Evolutionary conservation across 169 alveolate species (phyloP).

Genomic region (Plasmodium vinckei): DNA sequence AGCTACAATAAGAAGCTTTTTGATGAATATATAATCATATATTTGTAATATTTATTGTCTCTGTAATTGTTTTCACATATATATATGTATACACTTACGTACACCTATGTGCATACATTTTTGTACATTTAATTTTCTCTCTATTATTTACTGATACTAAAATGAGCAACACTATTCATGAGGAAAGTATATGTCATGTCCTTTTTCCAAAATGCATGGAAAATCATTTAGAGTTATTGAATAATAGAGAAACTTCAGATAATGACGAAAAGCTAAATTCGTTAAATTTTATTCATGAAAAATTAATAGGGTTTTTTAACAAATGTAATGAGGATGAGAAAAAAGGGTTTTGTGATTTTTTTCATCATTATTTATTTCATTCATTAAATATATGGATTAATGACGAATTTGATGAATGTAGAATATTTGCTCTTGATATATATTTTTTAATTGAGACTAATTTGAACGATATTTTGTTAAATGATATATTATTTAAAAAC

Average conservation of each 20-base stretch:
- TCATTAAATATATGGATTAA: constrained; percentile 46
- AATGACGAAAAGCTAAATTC: constrained; percentile 47
- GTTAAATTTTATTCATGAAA: constrained; percentile 38
- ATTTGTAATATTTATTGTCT: too few species aligned
- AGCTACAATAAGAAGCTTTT: too few species aligned
- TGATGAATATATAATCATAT: too few species aligned
- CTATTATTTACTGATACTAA: neutral
- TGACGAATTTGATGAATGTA: constrained; percentile 68
- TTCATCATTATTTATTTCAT: constrained; percentile 20
- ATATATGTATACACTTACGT: neutral
- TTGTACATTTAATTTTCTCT: neutral
- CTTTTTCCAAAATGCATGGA: constrained; percentile 6
- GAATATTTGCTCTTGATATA: constrained; percentile 36
- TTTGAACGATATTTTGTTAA: constrained; percentile 37
- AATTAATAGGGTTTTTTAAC: constrained; percentile 37
- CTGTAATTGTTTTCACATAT: too few species aligned
- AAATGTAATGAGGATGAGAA: constrained; percentile 33
- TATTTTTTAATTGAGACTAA: constrained; percentile 41
- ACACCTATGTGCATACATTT: neutral
- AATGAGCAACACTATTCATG: constrained; percentile 31
- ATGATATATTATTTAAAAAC: constrained; percentile 42
- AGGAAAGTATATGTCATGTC: constrained; percentile 4
- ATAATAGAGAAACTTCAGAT: constrained; percentile 21
- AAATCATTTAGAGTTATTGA: constrained; percentile 19
- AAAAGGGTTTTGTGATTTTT: constrained; percentile 30